A percentile compares a stretch with the other conserved stretches of the same genome.
Conservation (phyloP, 306 rosid species). For the Fragaria vesca region DNA sequence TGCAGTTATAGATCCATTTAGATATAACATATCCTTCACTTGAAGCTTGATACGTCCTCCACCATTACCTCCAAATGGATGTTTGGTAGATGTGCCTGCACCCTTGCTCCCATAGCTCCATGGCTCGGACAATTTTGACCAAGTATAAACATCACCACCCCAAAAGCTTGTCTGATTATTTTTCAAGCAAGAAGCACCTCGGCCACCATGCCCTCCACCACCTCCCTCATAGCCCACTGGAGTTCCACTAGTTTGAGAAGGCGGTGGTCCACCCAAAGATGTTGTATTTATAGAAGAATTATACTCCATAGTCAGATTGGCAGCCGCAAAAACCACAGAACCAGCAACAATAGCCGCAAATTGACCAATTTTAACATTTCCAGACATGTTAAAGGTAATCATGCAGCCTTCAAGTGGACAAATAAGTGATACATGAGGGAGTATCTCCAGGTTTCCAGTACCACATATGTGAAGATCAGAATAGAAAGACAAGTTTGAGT, state of each 20-base stretch:
- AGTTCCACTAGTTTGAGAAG: conserved; percentile 97
- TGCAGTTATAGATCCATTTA: conserved; percentile 78
- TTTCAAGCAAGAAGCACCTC: conserved; percentile 93
- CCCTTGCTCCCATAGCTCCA: conserved; percentile 98
- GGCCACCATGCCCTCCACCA: conserved; percentile 99
- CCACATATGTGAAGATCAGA: conserved; percentile 69
- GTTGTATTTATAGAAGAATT: conserved; percentile 72
- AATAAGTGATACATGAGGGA: conserved; percentile 63
- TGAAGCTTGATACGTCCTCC: conserved; percentile 84
- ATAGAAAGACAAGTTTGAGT: conserved; percentile 56
- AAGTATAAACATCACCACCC: conserved; percentile 99
- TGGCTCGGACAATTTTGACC: conserved; percentile 83
- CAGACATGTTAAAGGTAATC: conserved; percentile 75
- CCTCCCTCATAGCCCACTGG: conserved; percentile 85
- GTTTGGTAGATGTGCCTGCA: conserved; percentile 58
- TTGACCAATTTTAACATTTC: conserved; percentile 83
- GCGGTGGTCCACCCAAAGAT: conserved; percentile 86
- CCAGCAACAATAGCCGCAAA: conserved; percentile 73
- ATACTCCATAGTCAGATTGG: conserved; percentile 70
- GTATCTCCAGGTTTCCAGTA: conserved; percentile 90
- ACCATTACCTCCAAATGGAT: conserved; percentile 79
- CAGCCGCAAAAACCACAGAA: conserved; percentile 72
- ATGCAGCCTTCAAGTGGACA: conserved; percentile 81
- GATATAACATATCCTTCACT: conserved; percentile 61
- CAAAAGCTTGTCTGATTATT: conserved; percentile 64